Percentiles rank a stretch among this genome's conserved stretches.
These are phyloP conservation scores for Colletotrichum liriopes DNA, from an alignment of 2,329 filamentous ascomycete species.

Conservation along the genomic window DNA sequence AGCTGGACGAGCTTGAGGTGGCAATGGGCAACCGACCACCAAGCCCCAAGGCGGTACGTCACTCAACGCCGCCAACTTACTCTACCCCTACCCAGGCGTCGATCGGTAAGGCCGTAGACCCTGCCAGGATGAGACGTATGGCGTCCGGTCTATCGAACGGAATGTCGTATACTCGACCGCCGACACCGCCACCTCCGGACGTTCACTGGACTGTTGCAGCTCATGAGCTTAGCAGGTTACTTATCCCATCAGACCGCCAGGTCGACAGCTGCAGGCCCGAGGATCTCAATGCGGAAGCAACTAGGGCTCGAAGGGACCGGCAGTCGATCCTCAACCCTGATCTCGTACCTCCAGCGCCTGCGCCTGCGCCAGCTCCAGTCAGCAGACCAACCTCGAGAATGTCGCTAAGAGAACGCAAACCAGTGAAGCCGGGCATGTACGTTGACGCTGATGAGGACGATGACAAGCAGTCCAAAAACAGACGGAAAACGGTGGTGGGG, in stretches of 20 bases:
- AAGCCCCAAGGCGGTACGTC: slow-evolving; percentile 68
- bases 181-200: slow-evolving; percentile 82
- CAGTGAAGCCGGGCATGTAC: slow-evolving; percentile 67
- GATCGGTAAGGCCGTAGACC: slow-evolving; percentile 82
- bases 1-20: slow-evolving; percentile 80
- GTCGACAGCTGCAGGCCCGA: slow-evolving; percentile 83
- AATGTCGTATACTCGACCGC: slow-evolving; percentile 59
- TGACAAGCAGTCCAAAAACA: slow-evolving; percentile 57
- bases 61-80: slow-evolving; percentile 78
- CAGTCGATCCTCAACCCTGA: slow-evolving; percentile 66
- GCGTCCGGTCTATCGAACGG: slow-evolving; percentile 68
- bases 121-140: slow-evolving; percentile 76
- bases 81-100: slow-evolving; percentile 92
- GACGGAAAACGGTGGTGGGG: slow-evolving; percentile 75
- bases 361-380: slow-evolving; percentile 47
- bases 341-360: slow-evolving; percentile 49
- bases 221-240: slow-evolving; percentile 84
- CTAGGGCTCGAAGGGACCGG: slow-evolving; percentile 74
- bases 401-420: slow-evolving; percentile 81
- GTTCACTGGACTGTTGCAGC: slow-evolving; percentile 90
- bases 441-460: slow-evolving; percentile 66
- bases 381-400: slow-evolving; percentile 72
- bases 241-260: slow-evolving; percentile 83
- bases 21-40: slow-evolving; percentile 66
- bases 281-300: slow-evolving; percentile 81